These are phyloP conservation scores for Luffa acutangula DNA, from an alignment of 306 rosid genomes.

Conservation along the genomic window DNA sequence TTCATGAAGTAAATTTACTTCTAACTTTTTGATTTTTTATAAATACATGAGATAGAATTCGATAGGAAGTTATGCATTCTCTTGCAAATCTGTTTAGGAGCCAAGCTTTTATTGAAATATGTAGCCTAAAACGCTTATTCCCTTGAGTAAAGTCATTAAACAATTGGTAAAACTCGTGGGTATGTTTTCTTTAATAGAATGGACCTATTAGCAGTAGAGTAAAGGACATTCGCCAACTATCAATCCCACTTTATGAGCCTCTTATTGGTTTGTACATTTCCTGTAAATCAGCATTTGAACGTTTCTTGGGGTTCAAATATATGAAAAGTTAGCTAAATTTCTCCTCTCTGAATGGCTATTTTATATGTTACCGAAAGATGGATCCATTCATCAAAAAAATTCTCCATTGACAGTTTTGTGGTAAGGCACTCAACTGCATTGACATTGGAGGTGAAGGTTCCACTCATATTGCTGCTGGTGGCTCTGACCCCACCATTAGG, in stretches of 20 bases:
- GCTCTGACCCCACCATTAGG: conserved; percentile 74
- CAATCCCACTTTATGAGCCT: neutral
- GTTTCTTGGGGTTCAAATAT: neutral
- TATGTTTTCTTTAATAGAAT: neutral
- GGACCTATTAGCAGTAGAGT: neutral
- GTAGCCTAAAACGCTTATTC: neutral
- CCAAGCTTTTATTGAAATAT: neutral
- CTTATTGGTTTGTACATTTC: neutral
- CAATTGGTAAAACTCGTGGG: neutral
- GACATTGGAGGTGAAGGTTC: conserved; percentile 91
- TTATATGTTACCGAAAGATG: neutral
- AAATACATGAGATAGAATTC: neutral
- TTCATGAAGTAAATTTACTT: neutral
- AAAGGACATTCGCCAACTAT: neutral
- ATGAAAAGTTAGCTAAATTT: neutral
- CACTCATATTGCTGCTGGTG: conserved; percentile 67
- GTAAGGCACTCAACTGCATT: conserved; percentile 73
- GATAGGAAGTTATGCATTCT: neutral
- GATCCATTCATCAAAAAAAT: neutral
- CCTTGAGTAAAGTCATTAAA: neutral
- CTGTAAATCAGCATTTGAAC: neutral
- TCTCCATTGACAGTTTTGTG: conserved; percentile 36
- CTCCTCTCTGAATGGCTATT: neutral
- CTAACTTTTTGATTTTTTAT: no score
- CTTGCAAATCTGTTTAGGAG: neutral